A percentile compares a stretch with the other conserved stretches of the same genome.
These are phyloP conservation scores for Teratosphaeria viscida DNA, from an alignment of 2,329 filamentous ascomycete genomes.

Conservation along the genomic window DNA sequence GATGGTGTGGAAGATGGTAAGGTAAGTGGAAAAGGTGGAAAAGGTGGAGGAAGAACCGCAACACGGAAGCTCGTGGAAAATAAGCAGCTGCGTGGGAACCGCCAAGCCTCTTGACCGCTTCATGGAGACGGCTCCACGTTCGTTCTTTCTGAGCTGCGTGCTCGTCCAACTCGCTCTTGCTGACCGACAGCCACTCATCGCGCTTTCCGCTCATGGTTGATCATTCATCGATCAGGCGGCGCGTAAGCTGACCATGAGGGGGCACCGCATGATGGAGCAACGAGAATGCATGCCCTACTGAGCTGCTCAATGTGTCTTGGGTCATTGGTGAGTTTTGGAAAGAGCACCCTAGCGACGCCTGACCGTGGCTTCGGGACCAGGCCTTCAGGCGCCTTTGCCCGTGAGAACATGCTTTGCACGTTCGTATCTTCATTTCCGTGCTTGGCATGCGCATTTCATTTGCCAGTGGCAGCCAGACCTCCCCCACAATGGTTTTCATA, in stretches of 20 bases:
- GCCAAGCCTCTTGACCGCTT: not conserved
- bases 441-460: not conserved
- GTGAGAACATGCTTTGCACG: not conserved
- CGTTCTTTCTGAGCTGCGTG: not conserved
- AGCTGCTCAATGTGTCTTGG: not conserved
- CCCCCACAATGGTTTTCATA: not conserved
- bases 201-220: not conserved
- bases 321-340: not conserved
- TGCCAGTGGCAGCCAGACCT: not conserved
- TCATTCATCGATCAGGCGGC: not conserved
- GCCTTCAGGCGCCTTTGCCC: not conserved
- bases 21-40: not conserved
- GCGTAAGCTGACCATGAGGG: not conserved
- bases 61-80: not conserved
- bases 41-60: not conserved
- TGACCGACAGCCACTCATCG: not conserved
- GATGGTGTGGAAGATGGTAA: not conserved
- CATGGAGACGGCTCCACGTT: not conserved
- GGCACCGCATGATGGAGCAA: too few species aligned
- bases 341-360: not conserved
- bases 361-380: not conserved
- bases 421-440: not conserved
- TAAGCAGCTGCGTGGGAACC: not conserved
- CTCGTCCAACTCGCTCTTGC: not conserved
- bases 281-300: not conserved